phyloP scores from a whole-genome alignment of 306 rosid species.

The Cyclanthera cordifolia region DNA sequence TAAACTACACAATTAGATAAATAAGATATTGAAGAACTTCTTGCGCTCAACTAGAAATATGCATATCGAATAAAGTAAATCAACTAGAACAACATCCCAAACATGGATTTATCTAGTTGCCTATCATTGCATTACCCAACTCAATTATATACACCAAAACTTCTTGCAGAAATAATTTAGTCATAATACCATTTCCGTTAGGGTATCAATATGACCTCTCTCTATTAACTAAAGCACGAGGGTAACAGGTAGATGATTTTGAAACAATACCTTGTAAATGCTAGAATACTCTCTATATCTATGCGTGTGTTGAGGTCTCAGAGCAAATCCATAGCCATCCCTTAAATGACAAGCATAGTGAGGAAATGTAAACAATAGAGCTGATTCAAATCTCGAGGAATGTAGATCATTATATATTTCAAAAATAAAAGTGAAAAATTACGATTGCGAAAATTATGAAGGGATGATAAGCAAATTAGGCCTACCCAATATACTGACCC shows the following conservation, averaged over 20 bases:
- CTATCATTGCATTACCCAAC: neutral
- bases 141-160: neutral
- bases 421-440: neutral
- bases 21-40: neutral
- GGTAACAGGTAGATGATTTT: neutral
- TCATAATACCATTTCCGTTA: neutral
- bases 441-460: neutral
- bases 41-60: neutral
- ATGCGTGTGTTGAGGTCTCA: conserved; percentile 83
- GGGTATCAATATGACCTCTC: conserved; percentile 6
- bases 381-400: neutral
- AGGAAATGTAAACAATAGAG: neutral
- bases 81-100: neutral
- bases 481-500: conserved; percentile 5
- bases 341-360: conserved; percentile 17
- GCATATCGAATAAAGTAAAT: neutral
- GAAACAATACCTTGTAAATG: conserved; percentile 62
- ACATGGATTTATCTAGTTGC: neutral
- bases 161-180: neutral
- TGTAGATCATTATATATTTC: neutral
- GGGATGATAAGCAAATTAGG: neutral
- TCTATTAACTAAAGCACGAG: neutral
- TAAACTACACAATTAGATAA: conserved; percentile 6
- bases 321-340: conserved; percentile 85
- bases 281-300: conserved; percentile 49